Percentiles rank a stretch among this genome's conserved stretches.
These are phyloP conservation scores for Aspergillus sclerotialis DNA, from an alignment of 2,329 filamentous ascomycete species.

Conservation along the genomic window DNA sequence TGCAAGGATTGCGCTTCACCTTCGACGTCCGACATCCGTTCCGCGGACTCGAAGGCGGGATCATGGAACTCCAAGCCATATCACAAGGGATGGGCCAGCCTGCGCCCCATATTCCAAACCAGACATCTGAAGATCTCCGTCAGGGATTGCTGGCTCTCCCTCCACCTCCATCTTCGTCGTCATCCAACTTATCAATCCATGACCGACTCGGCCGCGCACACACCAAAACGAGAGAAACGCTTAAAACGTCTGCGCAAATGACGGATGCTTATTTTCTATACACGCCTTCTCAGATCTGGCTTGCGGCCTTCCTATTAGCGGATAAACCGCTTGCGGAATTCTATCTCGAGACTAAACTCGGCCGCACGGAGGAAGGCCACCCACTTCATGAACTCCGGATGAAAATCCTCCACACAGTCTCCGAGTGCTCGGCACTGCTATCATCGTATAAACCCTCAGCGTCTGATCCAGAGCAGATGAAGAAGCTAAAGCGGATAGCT, in stretches of 20 bases:
- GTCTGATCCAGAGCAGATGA: conserved; percentile 33
- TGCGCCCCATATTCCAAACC: conserved; percentile 20
- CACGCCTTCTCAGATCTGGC: conserved; percentile 88
- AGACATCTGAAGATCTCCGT: conserved; percentile 25
- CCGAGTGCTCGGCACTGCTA: conserved; percentile 33
- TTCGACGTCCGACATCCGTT: conserved; percentile 91
- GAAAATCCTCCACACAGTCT: conserved; percentile 32
- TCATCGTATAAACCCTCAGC: conserved; percentile 32
- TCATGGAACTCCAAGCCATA: conserved; percentile 71
- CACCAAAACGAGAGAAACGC: conserved; percentile 61
- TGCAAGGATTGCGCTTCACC: conserved; percentile 85
- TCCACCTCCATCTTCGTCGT: conserved; percentile 12
- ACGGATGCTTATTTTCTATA: conserved; percentile 98
- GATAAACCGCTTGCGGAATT: conserved; percentile 49
- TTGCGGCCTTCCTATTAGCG: conserved; percentile 69
- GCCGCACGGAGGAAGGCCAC: conserved; percentile 11
- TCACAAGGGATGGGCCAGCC: conserved; percentile 51
- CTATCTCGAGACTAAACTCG: conserved; percentile 40
- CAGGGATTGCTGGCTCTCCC: conserved; percentile 24
- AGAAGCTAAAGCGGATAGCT: conserved; percentile 38
- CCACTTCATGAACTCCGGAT: conserved; percentile 25
- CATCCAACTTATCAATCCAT: conserved; percentile 22
- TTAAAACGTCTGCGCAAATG: conserved; percentile 73
- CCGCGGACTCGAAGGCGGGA: conserved; percentile 74
- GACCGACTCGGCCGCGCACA: conserved; percentile 59